Base-by-base conservation (phyloP, 352 stramenopile species). In the Phytophthora crassamura region DNA sequence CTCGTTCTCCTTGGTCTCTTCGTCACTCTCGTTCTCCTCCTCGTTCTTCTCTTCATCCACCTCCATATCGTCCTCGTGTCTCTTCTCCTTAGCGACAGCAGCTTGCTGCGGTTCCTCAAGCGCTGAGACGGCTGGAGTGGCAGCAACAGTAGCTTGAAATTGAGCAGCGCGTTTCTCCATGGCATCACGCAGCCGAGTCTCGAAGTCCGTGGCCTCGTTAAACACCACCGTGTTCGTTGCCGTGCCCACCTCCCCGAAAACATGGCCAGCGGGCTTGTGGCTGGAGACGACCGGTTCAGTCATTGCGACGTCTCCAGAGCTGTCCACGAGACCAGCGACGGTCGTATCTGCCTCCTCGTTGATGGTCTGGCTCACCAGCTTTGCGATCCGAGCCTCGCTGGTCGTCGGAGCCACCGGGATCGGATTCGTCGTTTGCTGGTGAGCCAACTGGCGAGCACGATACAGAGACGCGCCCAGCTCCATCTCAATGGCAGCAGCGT, bases 191-290 rank as follows among this genome's bases (percentile, higher is more conserved):
- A 96, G 62, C 1, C 86, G 73, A 16, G 82, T 89, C 48, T 93
- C 82, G 48, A 95, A 95, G 66, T 94, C 86, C 2, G 84, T 94
- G 40, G 86, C 83, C n/a, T 96, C 79, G 43, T 90, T 93, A 47
- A 94, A 94, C 28, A 95, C 85, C 2, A 94, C 84, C 0, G 67
- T 64, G 40, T 93, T 89, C 14, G 48, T 59, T 28, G 60, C 72
- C 1, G 49, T 35, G 14, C 60, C 59, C 18, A 60, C 16, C 0
- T 77, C 55, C 3, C 76, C 61, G 38, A 78, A 76, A 0, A 82
- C 74, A 1, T 86, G 73, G 9, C 74, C 82, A 70, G 84, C 84
- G 49, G 83, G 61, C n/a, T 91, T 75, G 3, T 15, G 41, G 33
- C 36, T 36, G 20, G 45, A 46, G 3, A 10, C 40, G 8, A 25